Conservation (phyloP, 352 stramenopile genomes). For the Elongisporangium senticosum region DNA sequence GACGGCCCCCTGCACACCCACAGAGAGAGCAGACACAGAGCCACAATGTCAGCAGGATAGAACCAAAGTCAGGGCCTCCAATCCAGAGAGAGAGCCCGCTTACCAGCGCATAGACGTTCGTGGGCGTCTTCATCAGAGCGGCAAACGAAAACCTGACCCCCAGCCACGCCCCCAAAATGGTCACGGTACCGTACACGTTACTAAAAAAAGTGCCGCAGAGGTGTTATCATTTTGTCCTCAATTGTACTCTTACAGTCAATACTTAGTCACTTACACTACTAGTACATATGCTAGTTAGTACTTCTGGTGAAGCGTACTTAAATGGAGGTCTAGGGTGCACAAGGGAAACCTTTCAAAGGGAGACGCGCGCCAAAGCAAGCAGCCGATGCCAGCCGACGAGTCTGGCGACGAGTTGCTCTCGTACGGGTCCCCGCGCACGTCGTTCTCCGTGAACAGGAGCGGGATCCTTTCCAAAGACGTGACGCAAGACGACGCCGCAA, state of each 20-base stretch:
- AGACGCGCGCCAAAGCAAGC: background rate
- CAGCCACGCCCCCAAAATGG: background rate
- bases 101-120: slow-evolving; percentile 47
- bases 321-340: background rate
- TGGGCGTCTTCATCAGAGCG: slow-evolving; percentile 5
- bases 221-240: background rate
- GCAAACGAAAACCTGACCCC: background rate
- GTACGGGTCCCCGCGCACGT: slow-evolving; percentile 40
- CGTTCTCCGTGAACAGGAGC: slow-evolving; percentile 23
- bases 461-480: slow-evolving; percentile 8
- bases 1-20: slow-evolving; percentile 32
- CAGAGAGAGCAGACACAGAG: slow-evolving; percentile 7
- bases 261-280: background rate
- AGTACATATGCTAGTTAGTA: background rate
- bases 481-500: background rate
- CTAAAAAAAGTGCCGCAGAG: too few relatives aligned
- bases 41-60: slow-evolving; percentile 2
- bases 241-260: background rate
- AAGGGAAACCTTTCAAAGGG: background rate
- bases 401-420: slow-evolving; percentile 41
- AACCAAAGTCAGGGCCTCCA: slow-evolving; percentile 1
- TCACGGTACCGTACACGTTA: background rate
- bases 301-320: background rate
- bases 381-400: background rate
- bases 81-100: slow-evolving; percentile 4